Evolutionary conservation across 192 early-diverging fungal species (phyloP), one percentile per base, ranked within the genome.

Genomic region (Dissophora globulifera): DNA sequence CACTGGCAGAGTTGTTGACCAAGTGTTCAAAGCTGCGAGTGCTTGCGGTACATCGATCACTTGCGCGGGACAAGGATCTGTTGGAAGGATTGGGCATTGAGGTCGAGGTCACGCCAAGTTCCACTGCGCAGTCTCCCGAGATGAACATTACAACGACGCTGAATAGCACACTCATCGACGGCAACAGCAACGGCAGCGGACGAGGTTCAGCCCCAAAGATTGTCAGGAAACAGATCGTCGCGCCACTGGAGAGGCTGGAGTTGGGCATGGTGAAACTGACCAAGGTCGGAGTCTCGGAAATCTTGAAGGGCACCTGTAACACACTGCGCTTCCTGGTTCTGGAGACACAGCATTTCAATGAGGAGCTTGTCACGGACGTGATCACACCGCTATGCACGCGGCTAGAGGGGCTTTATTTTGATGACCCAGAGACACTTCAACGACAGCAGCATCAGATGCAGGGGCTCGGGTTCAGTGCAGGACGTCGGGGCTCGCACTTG

Each of bases 401-500:
- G 20, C 23, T 76, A 22, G 64, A 67, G 19, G 72, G 72, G 10
- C 29, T 76, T n/a, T 61, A 76, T 22, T 76, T 76, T 56, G 72
- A 76, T 38, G 72, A 76, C 15, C 58, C 57, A 1, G 72, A 76
- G 25, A 40, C 61, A 3, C 27, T 67, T 23, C 64, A 64, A 43
- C 46, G 30, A 5, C 69, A 64, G 15, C 69, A 63, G 40, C 63
- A 55, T 4, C 71, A 76, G 27, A 60, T 64, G 32, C 72, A 76
- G 20, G 61, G 61, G 7, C 43, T 69, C 0, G 67, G 67, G 41
- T 69, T 69, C 51, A 69, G 67, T 47, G 67, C 58, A 1, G 67
- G 67, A 16, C 63, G 61, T 12, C 55, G 70, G 26, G 61, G 57
- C 11, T 5, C 33, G 20, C 54, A 50, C 30, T 20, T 58, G 4